phyloP scores from a whole-genome alignment of 2,329 filamentous ascomycete species.

The Verticillium albo-atrum region DNA sequence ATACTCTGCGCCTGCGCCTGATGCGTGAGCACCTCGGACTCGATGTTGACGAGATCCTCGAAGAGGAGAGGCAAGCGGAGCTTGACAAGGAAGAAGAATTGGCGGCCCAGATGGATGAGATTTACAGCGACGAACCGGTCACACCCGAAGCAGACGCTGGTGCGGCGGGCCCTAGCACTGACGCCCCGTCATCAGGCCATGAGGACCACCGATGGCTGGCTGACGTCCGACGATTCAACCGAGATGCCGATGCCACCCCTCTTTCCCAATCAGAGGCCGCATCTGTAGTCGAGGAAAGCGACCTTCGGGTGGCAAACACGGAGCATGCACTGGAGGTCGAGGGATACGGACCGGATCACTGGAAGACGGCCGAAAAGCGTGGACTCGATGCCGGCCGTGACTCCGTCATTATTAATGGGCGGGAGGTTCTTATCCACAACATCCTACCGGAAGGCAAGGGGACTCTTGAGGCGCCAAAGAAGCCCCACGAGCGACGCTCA shows the following conservation, averaged over 20 bases:
- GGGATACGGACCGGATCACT: slow-evolving; percentile 72
- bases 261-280: neutral
- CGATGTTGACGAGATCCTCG: slow-evolving; percentile 86
- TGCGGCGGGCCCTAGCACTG: slow-evolving; percentile 5
- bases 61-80: slow-evolving; percentile 69
- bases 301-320: slow-evolving; percentile 48
- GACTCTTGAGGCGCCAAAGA: slow-evolving; percentile 48
- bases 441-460: slow-evolving; percentile 61
- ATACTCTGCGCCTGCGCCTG: slow-evolving; percentile 84
- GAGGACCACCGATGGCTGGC: neutral
- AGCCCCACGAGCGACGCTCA: slow-evolving; percentile 28
- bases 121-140: slow-evolving; percentile 49
- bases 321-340: slow-evolving; percentile 71
- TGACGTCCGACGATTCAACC: slow-evolving; percentile 59
- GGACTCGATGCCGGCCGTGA: slow-evolving; percentile 64
- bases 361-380: slow-evolving; percentile 60
- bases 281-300: slow-evolving; percentile 34
- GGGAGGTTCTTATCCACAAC: slow-evolving; percentile 67
- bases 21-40: slow-evolving; percentile 98
- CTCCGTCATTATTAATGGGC: slow-evolving; percentile 61
- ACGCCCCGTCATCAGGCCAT: neutral
- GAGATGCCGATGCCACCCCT: slow-evolving; percentile 57
- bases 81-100: slow-evolving; percentile 52
- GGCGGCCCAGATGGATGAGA: slow-evolving; percentile 56
- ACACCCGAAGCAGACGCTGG: slow-evolving; percentile 7